Evolutionary conservation across 169 alveolate species (phyloP), one percentile per base, ranked within the genome.

Genomic region (Babesia ovis): DNA sequence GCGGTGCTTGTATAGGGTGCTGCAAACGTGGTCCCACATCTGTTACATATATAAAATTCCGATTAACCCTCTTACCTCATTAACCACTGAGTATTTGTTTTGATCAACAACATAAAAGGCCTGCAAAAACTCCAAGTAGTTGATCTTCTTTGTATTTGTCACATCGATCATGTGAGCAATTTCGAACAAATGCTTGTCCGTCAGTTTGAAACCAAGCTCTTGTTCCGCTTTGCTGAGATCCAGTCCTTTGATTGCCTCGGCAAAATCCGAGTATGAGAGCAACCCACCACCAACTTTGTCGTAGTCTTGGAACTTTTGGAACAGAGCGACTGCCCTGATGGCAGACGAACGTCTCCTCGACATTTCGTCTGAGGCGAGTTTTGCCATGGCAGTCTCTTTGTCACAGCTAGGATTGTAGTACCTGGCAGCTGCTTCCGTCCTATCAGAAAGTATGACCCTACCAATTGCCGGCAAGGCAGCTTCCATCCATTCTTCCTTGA

Each of bases 91-190:
- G 70, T 87, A 85, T 54, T 91, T 91, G 59, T 91, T 85, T 68
- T 90, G 85, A 69, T 91, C 95, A 9, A 91, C 95, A 5, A 89
- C 94, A 62, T 91, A 92, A 82, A 91, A 91, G 61, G 95, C 95
- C 85, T 85, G 92, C 41, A 91, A 75, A 77, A 91, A 91, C 56
- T 91, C 95, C 54, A 91, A 54, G 80, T 91, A 91, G 79, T 91
- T 91, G 56, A 91, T 91, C 70, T 89, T 86, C 66, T 83, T 75
- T 35, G 94, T 69, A 57, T 92, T 85, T 42, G 93, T 83, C 59
- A 82, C 71, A 62, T 91, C 95, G 51, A 91, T 84, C 77, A 88
- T 86, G 82, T 86, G 84, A 18, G 95, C 95, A 48, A 91, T 74
- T 90, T 91, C 81, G 50, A 66, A 58, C 25, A 91, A 71, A 53